Conservation (phyloP, 179 eudicot genomes). For the Pouteria campechiana region DNA sequence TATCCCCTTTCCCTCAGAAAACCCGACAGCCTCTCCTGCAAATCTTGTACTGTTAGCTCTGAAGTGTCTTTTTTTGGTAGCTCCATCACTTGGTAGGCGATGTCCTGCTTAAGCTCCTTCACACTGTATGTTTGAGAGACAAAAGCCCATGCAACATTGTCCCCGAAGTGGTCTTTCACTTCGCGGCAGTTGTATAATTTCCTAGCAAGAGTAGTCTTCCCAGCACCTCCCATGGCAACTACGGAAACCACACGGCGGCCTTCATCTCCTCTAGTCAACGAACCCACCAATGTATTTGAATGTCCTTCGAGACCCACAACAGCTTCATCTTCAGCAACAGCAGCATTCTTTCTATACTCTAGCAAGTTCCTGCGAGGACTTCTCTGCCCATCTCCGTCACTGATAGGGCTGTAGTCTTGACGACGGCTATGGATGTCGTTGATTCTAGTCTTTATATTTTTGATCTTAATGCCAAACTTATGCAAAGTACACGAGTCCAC, state of each 20-base stretch:
- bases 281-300: conserved; percentile 3
- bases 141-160: conserved; percentile 12
- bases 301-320: conserved; percentile 7
- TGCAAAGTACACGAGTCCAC: neutral
- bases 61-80: neutral
- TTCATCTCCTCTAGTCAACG: neutral
- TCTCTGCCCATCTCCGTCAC: neutral
- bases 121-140: conserved; percentile 5
- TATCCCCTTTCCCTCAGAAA: neutral
- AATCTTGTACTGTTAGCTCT: neutral
- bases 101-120: neutral
- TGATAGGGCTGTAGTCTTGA: neutral
- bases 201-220: conserved; percentile 9
- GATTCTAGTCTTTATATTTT: neutral
- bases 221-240: conserved; percentile 5
- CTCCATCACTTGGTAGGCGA: conserved; percentile 1
- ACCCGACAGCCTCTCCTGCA: neutral
- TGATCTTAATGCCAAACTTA: neutral
- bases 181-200: neutral
- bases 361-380: neutral
- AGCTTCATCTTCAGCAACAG: conserved; percentile 6
- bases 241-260: neutral
- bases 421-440: neutral
- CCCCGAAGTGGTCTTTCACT: conserved; percentile 6
- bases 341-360: neutral